Percentiles rank a stretch among this genome's conserved stretches.
Conservation (phyloP, 1,139 yeast species). For the Chernovozyma sophiae-reginae region DNA sequence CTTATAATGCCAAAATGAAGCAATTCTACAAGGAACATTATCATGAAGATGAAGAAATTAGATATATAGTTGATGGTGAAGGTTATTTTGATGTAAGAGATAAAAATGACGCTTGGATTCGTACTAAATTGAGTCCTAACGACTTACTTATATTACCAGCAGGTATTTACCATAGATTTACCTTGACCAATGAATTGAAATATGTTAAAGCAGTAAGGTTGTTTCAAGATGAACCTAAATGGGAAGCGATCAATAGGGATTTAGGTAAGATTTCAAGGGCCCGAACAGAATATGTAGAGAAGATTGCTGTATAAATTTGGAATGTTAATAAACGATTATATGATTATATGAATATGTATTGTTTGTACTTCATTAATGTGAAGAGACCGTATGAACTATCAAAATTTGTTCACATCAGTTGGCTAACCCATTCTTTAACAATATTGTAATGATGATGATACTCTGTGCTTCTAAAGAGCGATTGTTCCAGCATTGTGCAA, state of each 20-base stretch:
- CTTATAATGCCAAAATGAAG: slow-evolving; percentile 61
- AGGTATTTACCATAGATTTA: slow-evolving; percentile 90
- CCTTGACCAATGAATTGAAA: slow-evolving; percentile 55
- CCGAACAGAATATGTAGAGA: slow-evolving; percentile 26
- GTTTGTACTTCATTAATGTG: not conserved
- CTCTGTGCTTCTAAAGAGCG: too few species aligned
- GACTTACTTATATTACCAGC: slow-evolving; percentile 82
- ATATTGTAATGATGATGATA: too few species aligned
- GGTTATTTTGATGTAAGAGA: slow-evolving; percentile 90
- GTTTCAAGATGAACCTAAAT: slow-evolving; percentile 92
- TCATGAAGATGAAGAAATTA: slow-evolving; percentile 96
- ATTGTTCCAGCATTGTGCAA: too few species aligned
- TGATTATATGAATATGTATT: not conserved
- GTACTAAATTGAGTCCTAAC: slow-evolving; percentile 58
- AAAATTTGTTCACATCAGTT: too few species aligned
- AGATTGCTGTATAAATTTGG: slow-evolving; percentile 17
- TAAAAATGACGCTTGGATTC: slow-evolving; percentile 68
- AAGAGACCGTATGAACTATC: too few species aligned
- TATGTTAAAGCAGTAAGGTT: slow-evolving; percentile 75
- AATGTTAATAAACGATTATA: not conserved
- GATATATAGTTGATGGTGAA: slow-evolving; percentile 84
- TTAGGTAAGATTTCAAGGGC: slow-evolving; percentile 26
- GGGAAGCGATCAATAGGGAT: slow-evolving; percentile 81
- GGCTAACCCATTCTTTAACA: too few species aligned
- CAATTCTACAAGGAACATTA: slow-evolving; percentile 81